These are phyloP conservation scores for Pseudogymnoascus sp. DNA, from an alignment of 2,329 filamentous ascomycete species.

Conservation along the genomic window DNA sequence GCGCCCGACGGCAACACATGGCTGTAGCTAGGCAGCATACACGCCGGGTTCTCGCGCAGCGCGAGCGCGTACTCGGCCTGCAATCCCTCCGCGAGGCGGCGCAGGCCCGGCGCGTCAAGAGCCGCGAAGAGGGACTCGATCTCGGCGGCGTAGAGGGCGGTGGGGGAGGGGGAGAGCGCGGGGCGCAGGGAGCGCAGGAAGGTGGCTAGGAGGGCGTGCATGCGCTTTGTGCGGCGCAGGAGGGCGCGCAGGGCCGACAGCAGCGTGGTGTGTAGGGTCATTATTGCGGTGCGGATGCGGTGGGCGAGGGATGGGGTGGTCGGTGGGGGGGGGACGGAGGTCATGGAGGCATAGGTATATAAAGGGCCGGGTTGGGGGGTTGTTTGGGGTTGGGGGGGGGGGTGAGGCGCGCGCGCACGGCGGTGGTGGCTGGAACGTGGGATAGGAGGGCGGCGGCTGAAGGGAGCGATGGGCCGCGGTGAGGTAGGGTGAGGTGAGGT, in stretches of 20 bases:
- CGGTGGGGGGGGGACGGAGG: background rate
- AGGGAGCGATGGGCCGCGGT: background rate
- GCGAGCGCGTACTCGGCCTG: slow-evolving; percentile 47
- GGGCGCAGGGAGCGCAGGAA: background rate
- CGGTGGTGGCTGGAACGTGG: background rate
- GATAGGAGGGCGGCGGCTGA: background rate
- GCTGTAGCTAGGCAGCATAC: slow-evolving; percentile 60
- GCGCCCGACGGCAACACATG: slow-evolving; percentile 52
- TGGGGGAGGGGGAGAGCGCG: background rate
- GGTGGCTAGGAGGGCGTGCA: background rate
- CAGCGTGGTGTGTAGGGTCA: background rate
- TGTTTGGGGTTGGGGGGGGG: background rate
- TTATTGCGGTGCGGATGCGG: background rate
- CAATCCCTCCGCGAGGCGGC: slow-evolving; percentile 39
- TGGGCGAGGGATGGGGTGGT: background rate
- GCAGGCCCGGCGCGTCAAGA: slow-evolving; percentile 34
- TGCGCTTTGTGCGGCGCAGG: background rate
- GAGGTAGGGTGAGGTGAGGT: background rate
- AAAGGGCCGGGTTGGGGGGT: background rate
- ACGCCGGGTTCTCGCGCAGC: slow-evolving; percentile 43
- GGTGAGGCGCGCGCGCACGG: background rate
- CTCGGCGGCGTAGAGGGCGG: background rate
- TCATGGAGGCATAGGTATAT: background rate
- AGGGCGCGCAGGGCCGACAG: background rate
- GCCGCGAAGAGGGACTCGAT: background rate